Conservation (phyloP, 2,329 filamentous ascomycete species). For the Onygenales sp. region DNA sequence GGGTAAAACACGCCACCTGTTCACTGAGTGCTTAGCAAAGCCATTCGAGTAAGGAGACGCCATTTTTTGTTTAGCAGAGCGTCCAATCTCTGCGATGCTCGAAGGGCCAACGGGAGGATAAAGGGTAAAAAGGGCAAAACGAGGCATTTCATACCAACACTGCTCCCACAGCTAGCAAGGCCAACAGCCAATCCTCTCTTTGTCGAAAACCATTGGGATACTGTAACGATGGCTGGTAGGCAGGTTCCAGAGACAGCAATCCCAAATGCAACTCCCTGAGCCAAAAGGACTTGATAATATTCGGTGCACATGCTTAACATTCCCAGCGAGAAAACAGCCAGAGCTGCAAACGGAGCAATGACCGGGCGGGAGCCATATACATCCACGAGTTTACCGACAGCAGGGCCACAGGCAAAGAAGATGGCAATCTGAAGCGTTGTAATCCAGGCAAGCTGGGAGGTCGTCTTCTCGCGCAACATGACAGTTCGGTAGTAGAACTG, state of each 20-base stretch:
- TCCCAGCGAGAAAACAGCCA: conserved; percentile 3
- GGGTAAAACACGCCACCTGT: conserved; percentile 10
- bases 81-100: no score
- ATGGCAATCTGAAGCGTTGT: conserved; percentile 7
- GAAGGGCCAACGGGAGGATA: no score
- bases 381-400: conserved; percentile 6
- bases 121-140: not conserved
- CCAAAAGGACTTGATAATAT: conserved; percentile 37
- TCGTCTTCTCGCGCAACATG: conserved; percentile 1
- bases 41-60: not conserved
- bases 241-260: conserved; percentile 49
- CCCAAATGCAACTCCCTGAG: conserved; percentile 35
- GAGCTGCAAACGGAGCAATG: conserved; percentile 1
- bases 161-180: conserved; percentile 42
- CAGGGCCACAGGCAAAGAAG: conserved; percentile 4
- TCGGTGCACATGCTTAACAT: conserved; percentile 31
- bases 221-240: conserved; percentile 47
- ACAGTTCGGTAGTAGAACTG: conserved; percentile 7
- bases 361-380: conserved; percentile 2
- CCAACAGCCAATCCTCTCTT: conserved; percentile 45
- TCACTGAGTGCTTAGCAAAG: not conserved
- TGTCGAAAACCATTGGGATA: conserved; percentile 51
- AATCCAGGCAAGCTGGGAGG: conserved; percentile 6
- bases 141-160: conserved; percentile 1
- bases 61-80: not conserved